Evolutionary conservation across 2,329 filamentous ascomycete genomes (phyloP), one percentile per base, ranked within the genome.

Genomic region (Rutstroemia sp.): DNA sequence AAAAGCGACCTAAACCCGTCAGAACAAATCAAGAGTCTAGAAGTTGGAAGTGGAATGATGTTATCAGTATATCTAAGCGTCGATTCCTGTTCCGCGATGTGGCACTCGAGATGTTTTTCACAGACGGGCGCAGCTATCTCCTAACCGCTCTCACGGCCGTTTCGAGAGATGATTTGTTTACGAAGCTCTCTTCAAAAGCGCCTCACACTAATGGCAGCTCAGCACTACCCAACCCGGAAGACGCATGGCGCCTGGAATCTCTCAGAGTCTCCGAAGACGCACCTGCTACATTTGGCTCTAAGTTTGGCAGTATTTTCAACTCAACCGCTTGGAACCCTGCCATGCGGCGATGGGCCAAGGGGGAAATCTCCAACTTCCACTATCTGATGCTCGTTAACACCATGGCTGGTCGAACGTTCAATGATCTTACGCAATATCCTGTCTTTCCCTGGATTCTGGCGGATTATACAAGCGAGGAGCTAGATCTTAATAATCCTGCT

Each of bases 311-410:
- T 61, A 89, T 96, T 12, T 97, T 99, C 75, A 90, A 91, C 61
- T 82, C 90, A 21, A 85, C 84, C 0, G 81, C 88, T 0, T 88
- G 87, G 70, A 92, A 91, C 62, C 89, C 92, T 9, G 85, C 90
- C 8, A 95, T 94, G 66, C 86, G 87, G 62, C 87, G 86, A 69
- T 99, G 94, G 94, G 81, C 94, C 58, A 87, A 86, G 68, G 94
- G 95, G 12, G 94, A 99, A 67, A 90, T 97, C 50, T 97, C 92
- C 14, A 99, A 99, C 70, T 99, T 99, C 66, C 91, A 97, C 71
- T 99, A 99, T 68, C 80, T 99, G 38, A 99, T 99, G 92, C 84
- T 96, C 58, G 85, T 99, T 67, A 99, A 99, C 68, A 97, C 94
- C 0, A 89, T 99, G 81, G 95, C 95, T 27, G 94, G 94, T 2